Conservation (phyloP, 495 filamentous ascomycete species). For the Penicillium turbatum region DNA sequence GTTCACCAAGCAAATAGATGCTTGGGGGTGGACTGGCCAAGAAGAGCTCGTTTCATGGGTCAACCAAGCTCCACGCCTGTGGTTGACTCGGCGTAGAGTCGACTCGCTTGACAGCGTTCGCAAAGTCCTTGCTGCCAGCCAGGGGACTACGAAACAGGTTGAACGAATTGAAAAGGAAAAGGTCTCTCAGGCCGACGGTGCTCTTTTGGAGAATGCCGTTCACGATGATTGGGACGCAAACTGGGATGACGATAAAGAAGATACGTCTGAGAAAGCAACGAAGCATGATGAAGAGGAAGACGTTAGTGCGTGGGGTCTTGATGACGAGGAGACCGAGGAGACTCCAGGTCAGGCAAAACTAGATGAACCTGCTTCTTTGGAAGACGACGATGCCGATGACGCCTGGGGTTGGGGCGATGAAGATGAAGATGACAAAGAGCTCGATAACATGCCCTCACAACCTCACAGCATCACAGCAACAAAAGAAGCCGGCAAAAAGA, state of each 20-base stretch:
- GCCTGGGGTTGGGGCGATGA: conserved; percentile 78
- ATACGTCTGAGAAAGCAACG: conserved; percentile 26
- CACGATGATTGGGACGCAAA: conserved; percentile 70
- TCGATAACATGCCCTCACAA: conserved; percentile 9
- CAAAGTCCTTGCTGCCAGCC: conserved; percentile 58
- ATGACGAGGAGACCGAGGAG: conserved; percentile 48
- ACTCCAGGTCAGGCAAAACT: conserved; percentile 26
- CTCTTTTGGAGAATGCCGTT: conserved; percentile 51
- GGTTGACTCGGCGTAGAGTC: conserved; percentile 82
- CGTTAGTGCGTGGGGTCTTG: conserved; percentile 60
- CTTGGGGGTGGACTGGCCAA: conserved; percentile 62
- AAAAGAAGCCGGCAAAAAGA: conserved; percentile 17
- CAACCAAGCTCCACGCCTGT: conserved; percentile 69
- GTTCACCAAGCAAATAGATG: conserved; percentile 60
- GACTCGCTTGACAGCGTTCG: conserved; percentile 69
- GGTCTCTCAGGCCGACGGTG: conserved; percentile 63
- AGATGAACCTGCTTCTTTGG: conserved; percentile 14
- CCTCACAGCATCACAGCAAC: conserved; percentile 10
- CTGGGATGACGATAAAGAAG: conserved; percentile 64
- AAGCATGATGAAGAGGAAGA: conserved; percentile 55
- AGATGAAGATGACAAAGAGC: conserved; percentile 33
- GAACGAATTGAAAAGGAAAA: conserved; percentile 82
- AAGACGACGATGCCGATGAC: conserved; percentile 48
- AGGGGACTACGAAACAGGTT: conserved; percentile 59
- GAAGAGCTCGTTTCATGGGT: conserved; percentile 75